These are phyloP conservation scores for Pedinophyceae sp. DNA, from an alignment of 139 green algal species.

Conservation along the genomic window DNA sequence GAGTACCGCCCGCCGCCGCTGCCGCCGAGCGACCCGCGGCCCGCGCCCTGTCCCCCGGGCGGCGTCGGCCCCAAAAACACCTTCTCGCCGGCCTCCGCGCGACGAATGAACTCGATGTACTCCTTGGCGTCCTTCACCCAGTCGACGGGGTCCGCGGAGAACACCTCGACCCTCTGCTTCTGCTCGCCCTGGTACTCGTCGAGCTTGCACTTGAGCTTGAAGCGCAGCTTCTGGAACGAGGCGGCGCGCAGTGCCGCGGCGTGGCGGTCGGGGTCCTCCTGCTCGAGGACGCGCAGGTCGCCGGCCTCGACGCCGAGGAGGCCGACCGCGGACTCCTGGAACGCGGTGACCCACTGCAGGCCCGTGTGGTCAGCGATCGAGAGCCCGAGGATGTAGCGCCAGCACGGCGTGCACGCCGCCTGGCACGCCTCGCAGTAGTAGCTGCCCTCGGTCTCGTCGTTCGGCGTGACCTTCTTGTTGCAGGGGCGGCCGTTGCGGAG, in stretches of 20 bases:
- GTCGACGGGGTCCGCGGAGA: too few species aligned
- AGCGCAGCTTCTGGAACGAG: slow-evolving; percentile 26
- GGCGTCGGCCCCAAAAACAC: too few species aligned
- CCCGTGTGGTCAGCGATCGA: slow-evolving; percentile 35
- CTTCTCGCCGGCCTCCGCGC: too few species aligned
- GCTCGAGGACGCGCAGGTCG: slow-evolving; percentile 1
- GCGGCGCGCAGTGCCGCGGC: too few species aligned
- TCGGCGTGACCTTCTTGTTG: slow-evolving; percentile 58
- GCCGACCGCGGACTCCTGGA: slow-evolving; percentile 27
- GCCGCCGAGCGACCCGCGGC: too few species aligned
- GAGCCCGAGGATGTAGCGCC: slow-evolving; percentile 18
- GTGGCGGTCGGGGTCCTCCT: background rate
- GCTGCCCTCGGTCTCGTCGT: slow-evolving; percentile 19
- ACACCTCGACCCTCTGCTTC: too few species aligned
- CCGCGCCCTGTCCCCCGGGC: too few species aligned
- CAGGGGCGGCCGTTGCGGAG: slow-evolving; percentile 35
- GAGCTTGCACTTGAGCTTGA: too few species aligned
- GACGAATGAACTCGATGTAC: too few species aligned
- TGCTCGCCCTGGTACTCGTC: too few species aligned
- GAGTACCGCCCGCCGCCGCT: too few species aligned
- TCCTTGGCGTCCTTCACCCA: too few species aligned
- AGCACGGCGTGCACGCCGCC: background rate
- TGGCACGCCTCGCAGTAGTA: slow-evolving; percentile 21
- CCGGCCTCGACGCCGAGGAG: slow-evolving; percentile 20
- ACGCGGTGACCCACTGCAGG: slow-evolving; percentile 30